Conservation (phyloP, 2,329 filamentous ascomycete genomes). For the Ophiostoma quercus region DNA sequence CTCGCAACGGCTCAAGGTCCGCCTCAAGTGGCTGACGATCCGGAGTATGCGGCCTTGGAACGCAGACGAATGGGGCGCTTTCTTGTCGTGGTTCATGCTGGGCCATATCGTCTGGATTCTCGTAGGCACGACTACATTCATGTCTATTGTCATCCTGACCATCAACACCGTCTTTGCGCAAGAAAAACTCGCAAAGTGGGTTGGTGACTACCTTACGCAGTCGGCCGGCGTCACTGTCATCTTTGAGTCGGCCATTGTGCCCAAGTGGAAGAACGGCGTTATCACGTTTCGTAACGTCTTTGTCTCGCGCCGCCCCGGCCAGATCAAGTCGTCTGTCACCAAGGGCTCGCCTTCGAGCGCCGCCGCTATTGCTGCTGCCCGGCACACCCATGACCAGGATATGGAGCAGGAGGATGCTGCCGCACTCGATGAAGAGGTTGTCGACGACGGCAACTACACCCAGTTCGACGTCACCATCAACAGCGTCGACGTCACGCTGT, state of each 20-base stretch:
- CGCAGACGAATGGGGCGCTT: constrained; percentile 90
- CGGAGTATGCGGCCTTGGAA: constrained; percentile 91
- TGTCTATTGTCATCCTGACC: constrained; percentile 81
- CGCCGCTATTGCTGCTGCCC: constrained; percentile 75
- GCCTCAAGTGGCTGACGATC: constrained; percentile 98
- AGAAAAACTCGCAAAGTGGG: constrained; percentile 88
- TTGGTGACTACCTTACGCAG: constrained; percentile 91
- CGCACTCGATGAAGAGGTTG: constrained; percentile 37
- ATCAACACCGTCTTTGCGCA: constrained; percentile 97
- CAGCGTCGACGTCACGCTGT: constrained; percentile 91
- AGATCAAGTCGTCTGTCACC: constrained; percentile 73
- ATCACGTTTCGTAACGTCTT: constrained; percentile 97
- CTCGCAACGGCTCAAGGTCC: constrained; percentile 80
- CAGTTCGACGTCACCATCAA: constrained; percentile 95
- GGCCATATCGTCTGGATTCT: constrained; percentile 93
- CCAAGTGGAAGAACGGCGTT: constrained; percentile 89
- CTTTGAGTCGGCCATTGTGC: constrained; percentile 96
- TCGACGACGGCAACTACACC: constrained; percentile 91
- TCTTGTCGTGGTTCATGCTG: constrained; percentile 89
- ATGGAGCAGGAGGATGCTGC: constrained; percentile 28
- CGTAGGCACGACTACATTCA: constrained; percentile 95
- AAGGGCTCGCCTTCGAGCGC: constrained; percentile 85
- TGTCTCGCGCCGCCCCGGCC: constrained; percentile 83
- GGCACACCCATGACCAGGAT: constrained; percentile 25
- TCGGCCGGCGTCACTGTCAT: constrained; percentile 90